phyloP scores from a whole-genome alignment of 805 yeast species.

The Kodamaea laetipori region DNA sequence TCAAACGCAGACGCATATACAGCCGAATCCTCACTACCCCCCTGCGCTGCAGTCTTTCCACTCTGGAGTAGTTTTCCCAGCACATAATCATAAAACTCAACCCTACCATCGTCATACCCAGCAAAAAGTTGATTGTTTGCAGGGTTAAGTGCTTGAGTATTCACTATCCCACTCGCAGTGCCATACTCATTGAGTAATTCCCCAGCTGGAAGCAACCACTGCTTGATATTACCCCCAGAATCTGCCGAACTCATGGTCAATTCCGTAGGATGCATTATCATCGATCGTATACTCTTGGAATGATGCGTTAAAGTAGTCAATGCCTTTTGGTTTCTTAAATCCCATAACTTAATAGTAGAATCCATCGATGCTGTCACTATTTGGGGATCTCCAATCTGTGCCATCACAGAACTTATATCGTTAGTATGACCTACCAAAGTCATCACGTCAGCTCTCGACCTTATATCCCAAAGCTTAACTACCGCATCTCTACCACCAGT shows the following conservation, averaged over 20 bases:
- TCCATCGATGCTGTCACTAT: slow-evolving; percentile 82
- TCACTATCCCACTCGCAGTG: slow-evolving; percentile 51
- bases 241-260: slow-evolving; percentile 79
- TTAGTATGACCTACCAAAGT: slow-evolving; percentile 80
- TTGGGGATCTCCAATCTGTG: slow-evolving; percentile 82
- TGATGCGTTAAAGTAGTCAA: slow-evolving; percentile 80
- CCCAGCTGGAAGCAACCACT: slow-evolving; percentile 84
- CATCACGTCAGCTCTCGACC: slow-evolving; percentile 74
- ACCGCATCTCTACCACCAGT: slow-evolving; percentile 90
- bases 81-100: slow-evolving; percentile 77
- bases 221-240: slow-evolving; percentile 69
- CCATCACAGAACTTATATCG: slow-evolving; percentile 67
- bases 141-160: slow-evolving; percentile 66
- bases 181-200: slow-evolving; percentile 59
- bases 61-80: slow-evolving; percentile 65
- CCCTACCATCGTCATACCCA: slow-evolving; percentile 82
- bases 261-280: slow-evolving; percentile 68
- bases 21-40: slow-evolving; percentile 73
- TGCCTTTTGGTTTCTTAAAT: slow-evolving; percentile 75
- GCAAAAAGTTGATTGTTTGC: slow-evolving; percentile 65
- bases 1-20: slow-evolving; percentile 76
- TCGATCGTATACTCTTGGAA: slow-evolving; percentile 73
- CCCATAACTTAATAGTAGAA: slow-evolving; percentile 88
- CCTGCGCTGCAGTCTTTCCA: slow-evolving; percentile 53
- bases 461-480: slow-evolving; percentile 90